Base-by-base conservation (phyloP, 1,284 basidiomycete species). In the Trametes sp. region DNA sequence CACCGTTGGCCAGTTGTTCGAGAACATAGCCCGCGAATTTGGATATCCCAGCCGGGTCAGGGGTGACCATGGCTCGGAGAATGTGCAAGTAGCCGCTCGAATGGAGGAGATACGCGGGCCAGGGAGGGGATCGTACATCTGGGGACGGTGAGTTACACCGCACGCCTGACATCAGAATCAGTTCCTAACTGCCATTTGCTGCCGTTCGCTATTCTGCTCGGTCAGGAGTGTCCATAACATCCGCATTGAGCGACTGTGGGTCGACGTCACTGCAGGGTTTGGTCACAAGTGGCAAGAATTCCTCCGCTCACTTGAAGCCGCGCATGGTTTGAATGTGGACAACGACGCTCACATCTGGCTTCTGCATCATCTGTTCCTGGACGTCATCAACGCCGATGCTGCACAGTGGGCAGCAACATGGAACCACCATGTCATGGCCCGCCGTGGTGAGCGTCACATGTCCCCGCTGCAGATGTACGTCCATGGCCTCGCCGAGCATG, bases 251-350 rank as follows among this genome's bases (percentile, higher is more conserved):
- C 57, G 76, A 64, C 63, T 81, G 64, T 74, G 81, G 81, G 48
- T 70, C 69, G 65, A 81, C 62, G 75, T 81, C n/a, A 80, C 78
- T 4, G 68, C 49, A 0, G 61, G 68, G 1, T 68, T 70, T 57
- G 73, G 72, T 4, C 8, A 33, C 16, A 76, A 74, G 59, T 77
- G 76, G 76, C 62, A 67, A n/a, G 78, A 80, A n/a, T 77, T 71
- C 33, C 75, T 77, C 55, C 21, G 45, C 3, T 29, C 52, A 2
- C 68, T 77, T 2, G 75, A 77, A 61, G 24, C 36, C 2, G 11
- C 62, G 26, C 44, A 64, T 46, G 65, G 66, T 16, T 66, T 75
- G 14, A 50, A 73, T 44, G 44, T 58, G 1, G 26, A 56, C n/a
- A 44, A 48, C 16, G 35, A 66, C 16, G 21, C 23, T 13, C 73